Evolutionary conservation across 1,284 basidiomycete species (phyloP), one percentile per base, ranked within the genome.

Genomic region (Trametes sp.): DNA sequence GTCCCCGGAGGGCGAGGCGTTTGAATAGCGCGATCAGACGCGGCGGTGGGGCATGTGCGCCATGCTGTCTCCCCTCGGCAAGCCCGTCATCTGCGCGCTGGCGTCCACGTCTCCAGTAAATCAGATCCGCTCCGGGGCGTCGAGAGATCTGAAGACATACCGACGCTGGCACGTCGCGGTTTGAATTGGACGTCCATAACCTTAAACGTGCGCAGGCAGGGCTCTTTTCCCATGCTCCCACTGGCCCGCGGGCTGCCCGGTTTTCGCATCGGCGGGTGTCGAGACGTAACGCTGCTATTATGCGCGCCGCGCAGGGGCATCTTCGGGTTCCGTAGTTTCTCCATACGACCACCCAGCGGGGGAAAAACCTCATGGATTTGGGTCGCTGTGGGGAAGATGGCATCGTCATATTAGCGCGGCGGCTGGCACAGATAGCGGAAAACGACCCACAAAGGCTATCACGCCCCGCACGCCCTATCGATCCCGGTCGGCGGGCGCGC

Each of bases 321-420:
- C 67, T 65, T 74, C 73, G 72, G 69, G 41, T 44, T 64, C 68
- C 73, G 72, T 70, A 60, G 63, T 72, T 73, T 73, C 69, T 65
- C 68, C 68, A 66, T 61, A 63, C 28, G 64, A 55, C 48, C 26
- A 26, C 29, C 48, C 35, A 41, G 49, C 63, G 63, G 66, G 66
- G 63, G 66, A 68, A 68, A 68, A 61, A 36, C 23, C 42, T 31
- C 58, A 56, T 61, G 28, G 59, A 61, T 65, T 63, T 63, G 66
- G 66, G 29, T 28, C 41, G 36, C 49, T 44, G 58, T 38, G n/a
- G 46, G 54, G 51, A 60, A 60, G 60, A 60, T 49, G 38, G 48
- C 58, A 53, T 55, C 58, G 63, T 59, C 52, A 44, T 46, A 46
- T 62, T 57, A 63, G 59, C 57, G 52, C 48, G 46, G 29, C 19